A percentile compares a stretch with the other conserved stretches of the same genome.
Evolutionary conservation across 495 filamentous ascomycete genomes (phyloP).

Genomic region (Immersiella caudata): DNA sequence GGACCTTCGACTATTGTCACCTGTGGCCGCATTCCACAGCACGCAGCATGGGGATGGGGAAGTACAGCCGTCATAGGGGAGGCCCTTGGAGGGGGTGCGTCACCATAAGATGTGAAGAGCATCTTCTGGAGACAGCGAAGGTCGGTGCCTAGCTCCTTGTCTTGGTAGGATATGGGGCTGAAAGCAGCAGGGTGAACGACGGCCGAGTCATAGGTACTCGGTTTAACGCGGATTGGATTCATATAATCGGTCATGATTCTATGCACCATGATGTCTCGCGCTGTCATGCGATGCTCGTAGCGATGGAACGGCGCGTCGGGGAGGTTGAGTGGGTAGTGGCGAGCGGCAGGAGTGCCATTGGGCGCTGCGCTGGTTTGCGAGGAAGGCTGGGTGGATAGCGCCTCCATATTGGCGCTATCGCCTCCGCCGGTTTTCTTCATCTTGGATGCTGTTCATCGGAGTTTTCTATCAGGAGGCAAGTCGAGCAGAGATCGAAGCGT

Average conservation of each 20-base stretch:
- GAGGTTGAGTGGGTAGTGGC: constrained; percentile 43
- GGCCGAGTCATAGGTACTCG: constrained; percentile 19
- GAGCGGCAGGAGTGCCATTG: not conserved
- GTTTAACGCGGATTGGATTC: constrained; percentile 24
- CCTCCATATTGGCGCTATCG: not conserved
- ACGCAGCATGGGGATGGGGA: too few relatives aligned
- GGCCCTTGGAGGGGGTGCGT: not conserved
- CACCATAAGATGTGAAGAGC: constrained; percentile 27
- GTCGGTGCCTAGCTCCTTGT: constrained; percentile 32
- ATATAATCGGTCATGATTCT: constrained; percentile 43
- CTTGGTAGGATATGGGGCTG: constrained; percentile 19
- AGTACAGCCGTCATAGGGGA: not conserved
- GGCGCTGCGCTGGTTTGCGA: not conserved
- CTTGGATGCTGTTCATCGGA: not conserved
- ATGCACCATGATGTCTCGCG: constrained; percentile 41
- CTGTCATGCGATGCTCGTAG: constrained; percentile 39
- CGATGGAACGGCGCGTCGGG: constrained; percentile 37
- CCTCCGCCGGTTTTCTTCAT: not conserved
- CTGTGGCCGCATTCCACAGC: not conserved
- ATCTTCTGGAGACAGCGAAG: constrained; percentile 31
- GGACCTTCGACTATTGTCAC: not conserved
- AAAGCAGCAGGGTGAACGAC: constrained; percentile 12
- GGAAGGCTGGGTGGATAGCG: not conserved
- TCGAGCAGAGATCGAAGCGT: not conserved
- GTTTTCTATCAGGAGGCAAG: not conserved